Evolutionary conservation across 306 rosid genomes (phyloP).

Genomic region (Biancaea sappan): DNA sequence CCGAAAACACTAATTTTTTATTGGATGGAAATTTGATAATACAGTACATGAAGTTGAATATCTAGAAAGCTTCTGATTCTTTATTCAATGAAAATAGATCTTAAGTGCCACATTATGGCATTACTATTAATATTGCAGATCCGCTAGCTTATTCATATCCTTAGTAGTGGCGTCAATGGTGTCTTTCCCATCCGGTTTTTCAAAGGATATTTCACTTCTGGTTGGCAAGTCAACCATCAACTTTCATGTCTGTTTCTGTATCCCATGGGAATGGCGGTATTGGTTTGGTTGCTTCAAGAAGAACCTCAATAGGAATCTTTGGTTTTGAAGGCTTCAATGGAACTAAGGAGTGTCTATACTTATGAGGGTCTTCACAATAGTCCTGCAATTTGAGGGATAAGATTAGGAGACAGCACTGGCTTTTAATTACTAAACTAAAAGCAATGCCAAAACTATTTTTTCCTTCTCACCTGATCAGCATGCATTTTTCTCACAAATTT

Average conservation of each 20-base stretch:
- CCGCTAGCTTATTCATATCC: constrained; percentile 33
- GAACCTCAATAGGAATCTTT: constrained; percentile 52
- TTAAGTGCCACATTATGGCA: neutral
- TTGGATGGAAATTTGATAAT: neutral
- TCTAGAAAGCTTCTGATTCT: neutral
- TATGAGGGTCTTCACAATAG: constrained; percentile 54
- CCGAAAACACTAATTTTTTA: neutral
- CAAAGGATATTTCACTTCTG: constrained; percentile 32
- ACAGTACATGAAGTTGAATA: neutral
- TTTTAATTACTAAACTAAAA: constrained; percentile 8
- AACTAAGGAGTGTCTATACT: constrained; percentile 53
- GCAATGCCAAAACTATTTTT: neutral
- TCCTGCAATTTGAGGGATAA: constrained; percentile 51
- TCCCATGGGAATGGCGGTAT: constrained; percentile 71
- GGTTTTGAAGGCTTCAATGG: constrained; percentile 63
- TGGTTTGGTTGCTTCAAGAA: constrained; percentile 68
- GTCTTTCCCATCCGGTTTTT: constrained; percentile 27
- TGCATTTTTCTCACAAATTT: constrained; percentile 80
- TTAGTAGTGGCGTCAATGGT: neutral
- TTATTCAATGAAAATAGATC: neutral
- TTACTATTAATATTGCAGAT: neutral
- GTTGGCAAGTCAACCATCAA: constrained; percentile 7
- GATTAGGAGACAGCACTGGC: constrained; percentile 22
- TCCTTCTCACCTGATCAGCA: constrained; percentile 74
- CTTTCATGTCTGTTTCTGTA: constrained; percentile 34